Evolutionary conservation across 495 filamentous ascomycete genomes (phyloP), one percentile per base, ranked within the genome.

Genomic region (Aspergillus haitiensis): DNA sequence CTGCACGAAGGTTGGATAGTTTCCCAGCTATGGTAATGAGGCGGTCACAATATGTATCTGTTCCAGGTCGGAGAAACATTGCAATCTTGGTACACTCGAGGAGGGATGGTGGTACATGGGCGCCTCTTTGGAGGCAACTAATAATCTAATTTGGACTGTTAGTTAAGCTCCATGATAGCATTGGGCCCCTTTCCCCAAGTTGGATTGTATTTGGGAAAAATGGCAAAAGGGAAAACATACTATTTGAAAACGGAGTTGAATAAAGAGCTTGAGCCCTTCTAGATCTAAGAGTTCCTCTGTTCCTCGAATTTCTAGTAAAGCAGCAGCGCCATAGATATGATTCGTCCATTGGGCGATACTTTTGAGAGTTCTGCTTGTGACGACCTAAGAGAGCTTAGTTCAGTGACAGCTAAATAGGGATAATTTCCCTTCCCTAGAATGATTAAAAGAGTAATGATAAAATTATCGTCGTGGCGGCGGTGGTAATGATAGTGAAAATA

Each of bases 261-360:
- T 56, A 52, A 87, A 88, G 63, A 88, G 79, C 50, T 77, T 72
- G 16, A 81, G 71, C 10, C 82, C 84, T n/a, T 81, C 76, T 44
- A 74, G 67, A 5, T 75, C 81, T n/a, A 73, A 66, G 49, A 89
- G 80, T 62, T 88, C 84, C 4, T 79, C 73, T 2, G 71, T 52
- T 8, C 86, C 86, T 21, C 86, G 75, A 62, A 87, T 55, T 61
- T 80, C 76, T 1, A 86, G 75, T 5, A 89, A 70, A 0, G 83
- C 80, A 0, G 77, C 78, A 3, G 84, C 82, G 9, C 86, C 86
- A 37, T 76, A 77, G 57, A 87, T 78, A 67, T 89, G 86, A 48
- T 80, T 80, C 39, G 78, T 80, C 75, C 84, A 88, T 3, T 79
- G 79, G 16, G 73, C 69, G 32, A 84, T 72, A 31, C 77, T 78